phyloP scores from a whole-genome alignment of 352 stramenopile genomes.

The Phytopythium chamaehyphon region DNA sequence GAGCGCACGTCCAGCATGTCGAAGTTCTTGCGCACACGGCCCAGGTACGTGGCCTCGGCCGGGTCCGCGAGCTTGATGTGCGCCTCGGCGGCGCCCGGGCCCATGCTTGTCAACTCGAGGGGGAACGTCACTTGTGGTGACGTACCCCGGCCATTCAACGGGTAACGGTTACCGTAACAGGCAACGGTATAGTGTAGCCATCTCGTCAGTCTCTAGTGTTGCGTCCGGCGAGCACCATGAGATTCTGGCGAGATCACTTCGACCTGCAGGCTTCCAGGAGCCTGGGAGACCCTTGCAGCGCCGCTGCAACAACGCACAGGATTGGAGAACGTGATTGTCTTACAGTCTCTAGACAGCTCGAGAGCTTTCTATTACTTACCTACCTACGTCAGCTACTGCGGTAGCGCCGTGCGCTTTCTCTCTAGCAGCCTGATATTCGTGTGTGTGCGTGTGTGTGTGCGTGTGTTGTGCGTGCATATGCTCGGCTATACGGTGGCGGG shows the following conservation, averaged over 20 bases:
- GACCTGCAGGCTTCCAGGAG: no score
- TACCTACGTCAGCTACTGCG: neutral
- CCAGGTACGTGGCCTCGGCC: conserved; percentile 72
- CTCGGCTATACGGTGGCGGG: no score
- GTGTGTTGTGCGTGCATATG: no score
- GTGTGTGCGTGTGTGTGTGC: no score
- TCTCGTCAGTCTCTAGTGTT: no score
- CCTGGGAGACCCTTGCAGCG: no score
- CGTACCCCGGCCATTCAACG: no score
- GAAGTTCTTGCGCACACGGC: conserved; percentile 78
- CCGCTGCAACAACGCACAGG: no score
- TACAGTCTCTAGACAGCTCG: neutral
- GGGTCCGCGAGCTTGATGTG: conserved; percentile 69
- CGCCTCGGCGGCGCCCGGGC: conserved; percentile 13
- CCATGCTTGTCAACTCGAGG: neutral
- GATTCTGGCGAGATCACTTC: no score
- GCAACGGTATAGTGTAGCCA: no score
- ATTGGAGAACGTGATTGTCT: neutral
- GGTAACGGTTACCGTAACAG: neutral
- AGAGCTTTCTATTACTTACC: conserved; percentile 2
- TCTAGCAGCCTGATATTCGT: conserved; percentile 1
- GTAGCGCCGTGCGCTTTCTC: neutral
- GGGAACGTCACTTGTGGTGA: neutral
- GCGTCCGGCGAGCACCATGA: no score
- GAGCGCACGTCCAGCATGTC: conserved; percentile 79